phyloP scores from a whole-genome alignment of 768 basidiomycete genomes.

The Brasilioporus rufonigricans region DNA sequence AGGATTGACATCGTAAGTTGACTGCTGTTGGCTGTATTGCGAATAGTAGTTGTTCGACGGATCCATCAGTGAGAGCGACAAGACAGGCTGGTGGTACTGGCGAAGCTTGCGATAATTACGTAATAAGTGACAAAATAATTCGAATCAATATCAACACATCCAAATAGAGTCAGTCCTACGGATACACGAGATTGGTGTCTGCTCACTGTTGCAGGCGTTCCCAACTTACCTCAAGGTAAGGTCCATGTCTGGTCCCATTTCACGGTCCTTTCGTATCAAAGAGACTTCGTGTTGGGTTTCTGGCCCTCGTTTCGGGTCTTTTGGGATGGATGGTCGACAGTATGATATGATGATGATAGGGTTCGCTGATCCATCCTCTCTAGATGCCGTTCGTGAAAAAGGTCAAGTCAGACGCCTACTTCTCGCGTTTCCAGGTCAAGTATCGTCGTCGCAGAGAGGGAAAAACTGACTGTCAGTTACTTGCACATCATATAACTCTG shows the following conservation, averaged over 20 bases:
- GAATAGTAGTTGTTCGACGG: constrained; percentile 44
- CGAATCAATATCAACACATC: constrained; percentile 25
- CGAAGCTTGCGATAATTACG: constrained; percentile 3
- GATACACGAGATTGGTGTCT: constrained; percentile 8
- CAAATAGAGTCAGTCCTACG: constrained; percentile 23
- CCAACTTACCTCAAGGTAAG: constrained; percentile 42
- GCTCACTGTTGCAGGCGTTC: constrained; percentile 31
- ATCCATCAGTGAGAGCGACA: constrained; percentile 25
- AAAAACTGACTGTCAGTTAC: constrained; percentile 90
- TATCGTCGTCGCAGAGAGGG: constrained; percentile 97
- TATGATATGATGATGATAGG: constrained; percentile 29
- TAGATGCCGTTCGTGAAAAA: constrained; percentile 98
- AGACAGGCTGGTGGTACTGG: not conserved
- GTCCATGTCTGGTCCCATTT: not conserved
- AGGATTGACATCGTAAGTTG: constrained; percentile 64
- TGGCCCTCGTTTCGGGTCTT: not conserved
- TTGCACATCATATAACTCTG: not conserved
- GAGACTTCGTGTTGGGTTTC: not conserved
- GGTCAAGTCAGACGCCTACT: constrained; percentile 95
- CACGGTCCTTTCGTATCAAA: not conserved
- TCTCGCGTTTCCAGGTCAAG: constrained; percentile 98
- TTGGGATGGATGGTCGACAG: constrained; percentile 32
- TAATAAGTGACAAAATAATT: constrained; percentile 10
- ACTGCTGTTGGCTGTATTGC: constrained; percentile 52
- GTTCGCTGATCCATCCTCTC: constrained; percentile 16